A percentile compares a stretch with the other conserved stretches of the same genome.
Conservation (phyloP, 1,284 basidiomycete genomes). For the Leccinum olivaceoglutinosum region DNA sequence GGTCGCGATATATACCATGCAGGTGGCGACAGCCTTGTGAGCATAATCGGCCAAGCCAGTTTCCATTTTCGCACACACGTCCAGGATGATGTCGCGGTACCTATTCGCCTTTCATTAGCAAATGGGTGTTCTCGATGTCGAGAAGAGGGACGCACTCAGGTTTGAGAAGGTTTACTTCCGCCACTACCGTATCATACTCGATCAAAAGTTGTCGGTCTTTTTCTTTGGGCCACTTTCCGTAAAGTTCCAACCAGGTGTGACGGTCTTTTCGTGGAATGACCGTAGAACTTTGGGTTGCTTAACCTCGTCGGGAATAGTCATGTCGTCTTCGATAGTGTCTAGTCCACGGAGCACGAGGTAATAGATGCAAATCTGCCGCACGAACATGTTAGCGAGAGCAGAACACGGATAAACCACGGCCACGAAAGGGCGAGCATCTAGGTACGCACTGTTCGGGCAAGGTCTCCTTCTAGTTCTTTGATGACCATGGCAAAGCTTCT, state of each 20-base stretch:
- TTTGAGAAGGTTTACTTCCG: no score
- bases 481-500: conserved; percentile 92
- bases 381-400: neutral
- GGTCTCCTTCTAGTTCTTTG: conserved; percentile 93
- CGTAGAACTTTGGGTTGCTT: conserved; percentile 69
- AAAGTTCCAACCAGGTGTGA: no score
- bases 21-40: conserved; percentile 71
- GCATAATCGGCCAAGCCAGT: conserved; percentile 95
- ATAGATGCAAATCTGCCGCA: conserved; percentile 81
- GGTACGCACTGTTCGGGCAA: conserved; percentile 80
- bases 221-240: no score
- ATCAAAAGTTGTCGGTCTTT: no score
- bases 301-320: conserved; percentile 83
- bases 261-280: conserved; percentile 68
- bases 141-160: no score
- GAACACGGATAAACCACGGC: neutral
- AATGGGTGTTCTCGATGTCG: neutral
- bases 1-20: conserved; percentile 66
- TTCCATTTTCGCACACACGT: conserved; percentile 85
- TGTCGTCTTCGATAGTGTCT: conserved; percentile 98
- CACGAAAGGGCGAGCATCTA: neutral
- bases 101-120: conserved; percentile 34
- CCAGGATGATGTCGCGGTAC: conserved; percentile 79
- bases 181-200: no score
- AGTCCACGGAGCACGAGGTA: conserved; percentile 92